Conservation (phyloP, 495 filamentous ascomycete genomes). For the Penicillium bovifimosum region DNA sequence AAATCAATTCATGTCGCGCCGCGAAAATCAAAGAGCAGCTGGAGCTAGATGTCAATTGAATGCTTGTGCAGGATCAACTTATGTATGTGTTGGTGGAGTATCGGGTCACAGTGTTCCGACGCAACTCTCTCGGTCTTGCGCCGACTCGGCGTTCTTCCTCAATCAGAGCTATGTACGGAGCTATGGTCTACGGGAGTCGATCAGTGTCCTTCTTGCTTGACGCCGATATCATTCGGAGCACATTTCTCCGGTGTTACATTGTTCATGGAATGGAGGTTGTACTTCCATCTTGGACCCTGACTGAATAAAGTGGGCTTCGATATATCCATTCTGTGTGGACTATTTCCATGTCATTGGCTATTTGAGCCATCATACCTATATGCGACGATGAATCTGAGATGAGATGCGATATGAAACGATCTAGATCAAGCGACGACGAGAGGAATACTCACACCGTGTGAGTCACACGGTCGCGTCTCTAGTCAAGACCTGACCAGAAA, state of each 20-base stretch:
- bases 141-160: constrained; percentile 12
- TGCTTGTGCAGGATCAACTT: neutral
- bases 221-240: neutral
- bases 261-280: too few species aligned
- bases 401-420: too few species aligned
- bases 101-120: constrained; percentile 35
- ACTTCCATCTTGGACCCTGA: too few species aligned
- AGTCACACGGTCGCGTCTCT: neutral
- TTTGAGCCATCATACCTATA: too few species aligned
- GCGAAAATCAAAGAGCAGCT: neutral
- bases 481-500: neutral
- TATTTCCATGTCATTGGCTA: too few species aligned
- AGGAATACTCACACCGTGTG: too few species aligned
- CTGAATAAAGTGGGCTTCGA: too few species aligned
- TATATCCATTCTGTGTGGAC: too few species aligned
- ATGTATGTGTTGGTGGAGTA: constrained; percentile 17
- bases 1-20: neutral
- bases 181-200: neutral
- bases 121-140: constrained; percentile 11
- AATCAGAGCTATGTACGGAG: neutral
- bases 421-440: too few species aligned
- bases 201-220: neutral
- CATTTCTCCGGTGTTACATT: neutral
- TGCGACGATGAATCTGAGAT: too few species aligned
- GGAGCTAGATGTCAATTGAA: neutral